Evolutionary conservation across 768 basidiomycete genomes (phyloP), one percentile per base, ranked within the genome.

Genomic region (Nevesoporus exiguus): DNA sequence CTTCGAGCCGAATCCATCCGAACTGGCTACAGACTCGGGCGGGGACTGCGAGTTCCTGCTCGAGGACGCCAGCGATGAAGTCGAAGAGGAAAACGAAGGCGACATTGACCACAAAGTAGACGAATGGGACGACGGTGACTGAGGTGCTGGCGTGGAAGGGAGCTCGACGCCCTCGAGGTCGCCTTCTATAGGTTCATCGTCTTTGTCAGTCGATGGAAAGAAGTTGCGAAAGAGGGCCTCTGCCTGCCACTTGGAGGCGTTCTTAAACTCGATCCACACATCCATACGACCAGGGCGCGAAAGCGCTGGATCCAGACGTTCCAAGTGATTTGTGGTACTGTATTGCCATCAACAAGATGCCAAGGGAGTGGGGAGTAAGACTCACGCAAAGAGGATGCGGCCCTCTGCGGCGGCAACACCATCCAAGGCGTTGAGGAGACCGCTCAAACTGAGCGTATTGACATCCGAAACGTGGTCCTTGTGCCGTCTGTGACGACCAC

Each of bases 231-330:
- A 93, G 39, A 93, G 77, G 21, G 83, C 83, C 69, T 93, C 88
- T 1, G 90, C 90, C 66, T 94, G 91, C 81, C 85, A 86, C 60
- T 85, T 85, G 56, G 83, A 86, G 31, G 93, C 87, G 57, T 89
- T 85, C 76, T 85, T 88, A 76, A 95, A 95, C 69, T 93, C 89
- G 43, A 95, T 80, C 85, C 90, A 91, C 8, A 96, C 89, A 64
- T 95, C 93, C 88, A 91, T 90, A 27, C 89, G 86, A 17, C 93
- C 93, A 6, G 93, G 91, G 49, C 93, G 86, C n/a, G 86, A 89
- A 11, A 96, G 81, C 0, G 93, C 93, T 5, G 92, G 90, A 61
- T 96, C 93, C 1, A 96, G 80, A 31, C 87, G 82, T 62, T 94
- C 90, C n/a, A 93, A 76, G 64, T 95, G 93, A 70, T 95, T 95